Evolutionary conservation across 2,329 filamentous ascomycete genomes (phyloP).

Genomic region (Mycosphaerella sp.): DNA sequence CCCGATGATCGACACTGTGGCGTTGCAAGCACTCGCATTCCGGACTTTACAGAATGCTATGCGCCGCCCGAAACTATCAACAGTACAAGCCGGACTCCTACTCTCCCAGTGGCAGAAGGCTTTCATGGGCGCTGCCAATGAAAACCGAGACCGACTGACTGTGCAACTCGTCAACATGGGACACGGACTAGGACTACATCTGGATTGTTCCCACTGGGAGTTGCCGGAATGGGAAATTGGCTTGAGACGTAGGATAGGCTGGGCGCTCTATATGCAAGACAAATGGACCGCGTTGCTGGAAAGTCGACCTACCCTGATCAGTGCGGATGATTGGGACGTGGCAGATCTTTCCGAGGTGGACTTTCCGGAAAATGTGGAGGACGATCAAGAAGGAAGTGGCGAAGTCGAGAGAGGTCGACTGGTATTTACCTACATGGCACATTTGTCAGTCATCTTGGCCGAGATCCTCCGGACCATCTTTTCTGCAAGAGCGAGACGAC

Average conservation of each 20-base stretch:
- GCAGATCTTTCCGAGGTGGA: conserved; percentile 22
- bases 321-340: conserved; percentile 26
- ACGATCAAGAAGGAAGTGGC: conserved; percentile 27
- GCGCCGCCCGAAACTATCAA: conserved; percentile 37
- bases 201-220: conserved; percentile 27
- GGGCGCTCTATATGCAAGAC: conserved; percentile 29
- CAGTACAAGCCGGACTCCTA: conserved; percentile 37
- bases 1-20: conserved; percentile 38
- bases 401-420: conserved; percentile 27
- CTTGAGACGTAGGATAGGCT: conserved; percentile 28
- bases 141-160: conserved; percentile 27
- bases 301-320: conserved; percentile 27
- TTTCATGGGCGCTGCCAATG: conserved; percentile 23
- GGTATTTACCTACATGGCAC: conserved; percentile 30
- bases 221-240: conserved; percentile 29
- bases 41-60: conserved; percentile 35
- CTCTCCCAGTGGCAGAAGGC: conserved; percentile 34
- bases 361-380: conserved; percentile 30
- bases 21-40: conserved; percentile 33
- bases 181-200: conserved; percentile 37
- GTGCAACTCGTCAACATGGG: conserved; percentile 36
- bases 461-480: conserved; percentile 23
- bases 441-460: conserved; percentile 23
- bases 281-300: conserved; percentile 27
- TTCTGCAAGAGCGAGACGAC: conserved; percentile 20